phyloP scores from a whole-genome alignment of 2,329 filamentous ascomycete genomes.

The Alternaria novae-zelandiae region DNA sequence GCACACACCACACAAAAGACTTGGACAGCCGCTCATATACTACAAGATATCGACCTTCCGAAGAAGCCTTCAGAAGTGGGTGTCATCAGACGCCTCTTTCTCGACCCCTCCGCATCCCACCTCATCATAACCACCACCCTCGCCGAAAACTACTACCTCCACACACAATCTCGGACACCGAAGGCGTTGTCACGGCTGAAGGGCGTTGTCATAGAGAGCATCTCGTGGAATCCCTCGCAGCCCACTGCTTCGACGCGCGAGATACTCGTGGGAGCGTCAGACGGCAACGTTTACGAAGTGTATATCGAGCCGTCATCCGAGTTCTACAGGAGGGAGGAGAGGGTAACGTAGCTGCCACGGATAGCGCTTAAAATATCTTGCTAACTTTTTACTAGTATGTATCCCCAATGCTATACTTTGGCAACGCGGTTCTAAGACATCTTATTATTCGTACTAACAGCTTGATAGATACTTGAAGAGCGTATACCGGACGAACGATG shows the following conservation, averaged over 20 bases:
- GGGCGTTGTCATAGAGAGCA: constrained; percentile 83
- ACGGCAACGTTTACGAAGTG: constrained; percentile 92
- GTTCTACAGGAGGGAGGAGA: constrained; percentile 94
- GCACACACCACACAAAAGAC: neutral
- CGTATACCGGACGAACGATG: constrained; percentile 82
- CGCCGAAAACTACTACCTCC: constrained; percentile 97
- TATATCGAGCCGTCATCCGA: constrained; percentile 94
- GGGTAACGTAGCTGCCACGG: neutral
- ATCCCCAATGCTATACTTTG: neutral
- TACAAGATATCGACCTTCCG: constrained; percentile 89
- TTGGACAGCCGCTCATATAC: constrained; percentile 15
- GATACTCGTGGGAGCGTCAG: constrained; percentile 88
- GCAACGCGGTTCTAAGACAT: neutral
- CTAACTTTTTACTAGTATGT: neutral
- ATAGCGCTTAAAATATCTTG: neutral
- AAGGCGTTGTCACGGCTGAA: constrained; percentile 82
- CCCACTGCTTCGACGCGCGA: constrained; percentile 94
- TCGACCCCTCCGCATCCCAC: constrained; percentile 95
- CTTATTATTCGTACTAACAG: neutral
- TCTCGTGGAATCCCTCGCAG: constrained; percentile 93
- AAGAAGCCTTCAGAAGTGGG: constrained; percentile 91
- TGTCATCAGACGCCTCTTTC: constrained; percentile 93
- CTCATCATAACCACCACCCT: constrained; percentile 88
- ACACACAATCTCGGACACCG: constrained; percentile 89
- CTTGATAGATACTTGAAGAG: constrained; percentile 75